Conservation (phyloP, 2,329 filamentous ascomycete genomes). For the Zopfia rhizophila region DNA sequence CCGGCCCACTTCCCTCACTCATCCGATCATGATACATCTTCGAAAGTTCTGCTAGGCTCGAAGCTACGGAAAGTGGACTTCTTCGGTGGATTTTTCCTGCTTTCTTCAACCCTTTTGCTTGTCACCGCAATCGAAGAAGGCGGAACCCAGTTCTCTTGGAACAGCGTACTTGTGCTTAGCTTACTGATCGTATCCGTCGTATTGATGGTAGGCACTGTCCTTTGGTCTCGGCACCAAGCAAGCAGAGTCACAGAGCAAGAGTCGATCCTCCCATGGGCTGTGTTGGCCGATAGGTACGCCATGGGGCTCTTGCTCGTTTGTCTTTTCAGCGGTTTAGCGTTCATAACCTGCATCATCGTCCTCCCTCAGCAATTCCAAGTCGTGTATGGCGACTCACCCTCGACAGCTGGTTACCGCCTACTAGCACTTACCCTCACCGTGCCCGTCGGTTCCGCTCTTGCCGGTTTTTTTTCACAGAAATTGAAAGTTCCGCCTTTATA, state of each 20-base stretch:
- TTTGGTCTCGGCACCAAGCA: conserved; percentile 4
- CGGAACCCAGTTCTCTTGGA: conserved; percentile 4
- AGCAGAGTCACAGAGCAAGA: not conserved
- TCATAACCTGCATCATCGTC: conserved; percentile 9
- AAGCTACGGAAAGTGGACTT: not conserved
- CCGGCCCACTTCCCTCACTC: conserved; percentile 12
- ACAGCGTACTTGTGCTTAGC: conserved; percentile 1
- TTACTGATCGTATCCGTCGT: conserved; percentile 7
- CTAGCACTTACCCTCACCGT: conserved; percentile 1
- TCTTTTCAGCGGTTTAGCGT: conserved; percentile 7
- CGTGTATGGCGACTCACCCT: conserved; percentile 6
- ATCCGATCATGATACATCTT: not conserved
- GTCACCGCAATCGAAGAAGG: conserved; percentile 4
- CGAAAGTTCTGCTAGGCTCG: not conserved
- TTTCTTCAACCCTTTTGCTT: conserved; percentile 2
- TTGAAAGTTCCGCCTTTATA: conserved; percentile 5
- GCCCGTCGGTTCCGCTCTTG: conserved; percentile 1
- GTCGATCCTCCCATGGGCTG: conserved; percentile 12
- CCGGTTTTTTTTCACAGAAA: conserved; percentile 8
- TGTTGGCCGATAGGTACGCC: no score
- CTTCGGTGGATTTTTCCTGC: conserved; percentile 2
- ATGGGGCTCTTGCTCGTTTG: no score
- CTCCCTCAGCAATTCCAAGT: conserved; percentile 13
- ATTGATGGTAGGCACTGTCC: not conserved
- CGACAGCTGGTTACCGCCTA: conserved; percentile 11